Evolutionary conservation across 352 stramenopile genomes (phyloP), one percentile per base, ranked within the genome.

Genomic region (Bremia lactucae): DNA sequence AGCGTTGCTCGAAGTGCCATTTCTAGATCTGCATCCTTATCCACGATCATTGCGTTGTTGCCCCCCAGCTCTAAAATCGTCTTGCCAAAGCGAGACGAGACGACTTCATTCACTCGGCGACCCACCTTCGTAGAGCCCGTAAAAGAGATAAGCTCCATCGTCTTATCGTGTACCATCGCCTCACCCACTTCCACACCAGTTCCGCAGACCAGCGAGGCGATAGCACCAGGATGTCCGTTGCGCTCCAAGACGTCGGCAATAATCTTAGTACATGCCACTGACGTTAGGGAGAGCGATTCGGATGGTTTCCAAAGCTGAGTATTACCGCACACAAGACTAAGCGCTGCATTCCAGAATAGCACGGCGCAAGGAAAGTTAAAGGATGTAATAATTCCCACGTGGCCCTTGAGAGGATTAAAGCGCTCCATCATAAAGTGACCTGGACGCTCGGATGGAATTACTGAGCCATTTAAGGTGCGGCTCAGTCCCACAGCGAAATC

Each of bases 1-100:
- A 96, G 59, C 25, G 72, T 92, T 4, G 77, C 84, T 18, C 85
- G 76, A 22, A 96, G 50, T 15, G 87, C 87, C 74, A 96, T 88
- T 50, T 95, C 79, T 14, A 95, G 52, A 46, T 96, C 83, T 8
- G 87, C 87, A 43, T 92, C 72, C 55, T 88, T 73, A 60, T 94
- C 78, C n/a, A 96, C 77, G 42, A 96, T 95, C 72, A 95, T 95
- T 9, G 87, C 87, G 49, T 96, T 96, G 65, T 96, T 96, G 31
- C 87, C 87, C 15, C 87, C 87, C 3, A 96, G 60, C 45, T 96
- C 87, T 3, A 96, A 69, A 46, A 96, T 88, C 22, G 75, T 84
- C 62, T 95, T 93, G 48, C 87, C 87, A 55, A 96, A 96, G 37
- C 87, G 78, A 5, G 65, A 65, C n/a, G 79, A 83, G 16, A 96